Conservation (phyloP, 805 yeast genomes). For the Kodamaea neixiangensis region DNA sequence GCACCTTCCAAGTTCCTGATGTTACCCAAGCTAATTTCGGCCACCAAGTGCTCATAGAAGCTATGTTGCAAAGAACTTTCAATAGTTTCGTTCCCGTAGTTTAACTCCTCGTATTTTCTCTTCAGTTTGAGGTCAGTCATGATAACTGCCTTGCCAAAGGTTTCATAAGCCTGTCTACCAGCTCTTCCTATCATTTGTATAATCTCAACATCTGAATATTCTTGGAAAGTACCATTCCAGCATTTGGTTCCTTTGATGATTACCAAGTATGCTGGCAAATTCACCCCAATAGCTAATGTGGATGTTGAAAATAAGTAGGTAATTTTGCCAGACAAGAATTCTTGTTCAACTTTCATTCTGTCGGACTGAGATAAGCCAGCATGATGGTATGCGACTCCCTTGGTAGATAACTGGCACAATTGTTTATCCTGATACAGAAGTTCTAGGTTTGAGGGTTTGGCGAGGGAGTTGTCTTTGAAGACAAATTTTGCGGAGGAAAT, state of each 20-base stretch:
- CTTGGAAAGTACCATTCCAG: constrained; percentile 54
- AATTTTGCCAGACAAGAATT: constrained; percentile 44
- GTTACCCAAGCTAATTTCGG: constrained; percentile 32
- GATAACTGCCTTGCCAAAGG: constrained; percentile 50
- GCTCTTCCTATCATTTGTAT: constrained; percentile 54
- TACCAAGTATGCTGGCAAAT: constrained; percentile 61
- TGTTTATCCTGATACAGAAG: constrained; percentile 26
- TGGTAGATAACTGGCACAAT: constrained; percentile 18
- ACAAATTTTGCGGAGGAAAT: constrained; percentile 47
- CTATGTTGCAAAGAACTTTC: constrained; percentile 41
- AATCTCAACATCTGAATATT: constrained; percentile 56
- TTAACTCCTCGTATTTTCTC: constrained; percentile 40
- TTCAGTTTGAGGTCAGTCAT: constrained; percentile 43
- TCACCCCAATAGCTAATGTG: constrained; percentile 62
- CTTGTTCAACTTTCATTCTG: constrained; percentile 45
- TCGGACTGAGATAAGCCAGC: constrained; percentile 56
- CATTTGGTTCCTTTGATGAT: constrained; percentile 63
- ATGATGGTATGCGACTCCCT: constrained; percentile 57
- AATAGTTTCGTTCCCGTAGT: constrained; percentile 31
- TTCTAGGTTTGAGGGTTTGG: background rate
- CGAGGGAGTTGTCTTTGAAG: constrained; percentile 14
- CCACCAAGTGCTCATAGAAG: constrained; percentile 15
- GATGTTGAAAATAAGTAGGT: constrained; percentile 57
- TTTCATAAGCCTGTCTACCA: constrained; percentile 61
- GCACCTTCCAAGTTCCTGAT: constrained; percentile 40